Base-by-base conservation (phyloP, 2,329 filamentous ascomycete species). In the Nakataea oryzae region DNA sequence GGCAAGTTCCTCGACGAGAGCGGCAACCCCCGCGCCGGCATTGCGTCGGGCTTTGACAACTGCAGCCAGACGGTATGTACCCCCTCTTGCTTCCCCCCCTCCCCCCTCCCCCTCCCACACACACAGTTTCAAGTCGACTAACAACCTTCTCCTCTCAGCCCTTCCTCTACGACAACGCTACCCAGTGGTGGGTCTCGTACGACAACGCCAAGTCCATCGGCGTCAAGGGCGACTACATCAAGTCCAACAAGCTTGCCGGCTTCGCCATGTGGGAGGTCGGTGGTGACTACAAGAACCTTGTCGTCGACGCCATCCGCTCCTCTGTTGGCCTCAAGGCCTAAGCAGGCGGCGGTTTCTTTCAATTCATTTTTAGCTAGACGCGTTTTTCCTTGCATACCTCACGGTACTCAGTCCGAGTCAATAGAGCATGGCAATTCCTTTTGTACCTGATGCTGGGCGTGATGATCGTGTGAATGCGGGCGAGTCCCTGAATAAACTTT, bases 261-360 rank as follows among this genome's bases (percentile, higher is more conserved):
- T 65, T 66, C 57, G 62, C 60, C 24, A 14, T 64, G 13, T 67
- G 58, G 55, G 65, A 67, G 63, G 54, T 61, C 6, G 65, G 65
- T 47, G 65, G 64, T 11, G 65, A 67, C 34, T 66, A 64, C 64
- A 65, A 67, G 27, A 62, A 65, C 61, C 64, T 65, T 28, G 30
- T 66, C 9, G 57, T 67, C 14, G 47, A 67, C 32, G 41, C 41
- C 24, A 58, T 57, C 24, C 28, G 60, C 32, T 24, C 32, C 26
- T 27, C 58, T 17, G 34, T 59, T 47, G 58, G 58, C 24, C 58
- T 59, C 26, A 54, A 59, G 58, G 58, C 26, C 17, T 59, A 59
- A 30, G 41, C 41, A 21, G 41, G 7, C 41, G 34, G 6, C n/a
- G 41, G 41, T 50, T 50, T n/a, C 6, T 8, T 47, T 47, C 41